These are phyloP conservation scores for Mesembryanthemum crystallinum DNA, from an alignment of 148 eudicot species.

Conservation along the genomic window DNA sequence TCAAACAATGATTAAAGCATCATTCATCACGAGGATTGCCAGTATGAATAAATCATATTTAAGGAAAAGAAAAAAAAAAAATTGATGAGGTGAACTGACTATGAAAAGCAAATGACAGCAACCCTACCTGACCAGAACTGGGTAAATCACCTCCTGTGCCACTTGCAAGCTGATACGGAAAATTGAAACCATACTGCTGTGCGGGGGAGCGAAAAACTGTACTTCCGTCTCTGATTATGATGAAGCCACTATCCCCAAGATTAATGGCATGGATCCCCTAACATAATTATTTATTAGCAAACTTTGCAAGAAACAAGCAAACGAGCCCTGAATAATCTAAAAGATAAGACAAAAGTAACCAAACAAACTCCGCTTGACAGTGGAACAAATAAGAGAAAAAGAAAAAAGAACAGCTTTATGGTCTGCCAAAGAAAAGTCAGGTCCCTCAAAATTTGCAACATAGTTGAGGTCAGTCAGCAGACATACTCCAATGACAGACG, in stretches of 20 bases:
- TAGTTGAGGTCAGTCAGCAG: background rate
- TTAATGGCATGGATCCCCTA: constrained; percentile 87
- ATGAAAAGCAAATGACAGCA: background rate
- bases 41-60: background rate
- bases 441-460: background rate
- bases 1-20: background rate
- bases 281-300: constrained; percentile 15
- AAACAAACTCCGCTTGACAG: background rate
- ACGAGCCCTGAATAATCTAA: background rate
- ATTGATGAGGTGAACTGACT: background rate
- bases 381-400: too few species aligned
- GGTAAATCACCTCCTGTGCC: constrained; percentile 60
- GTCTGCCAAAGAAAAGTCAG: background rate
- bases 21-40: background rate
- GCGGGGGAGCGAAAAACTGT: constrained; percentile 70
- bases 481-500: background rate
- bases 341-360: background rate
- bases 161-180: constrained; percentile 69
- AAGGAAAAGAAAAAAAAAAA: background rate
- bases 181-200: constrained; percentile 89
- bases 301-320: background rate
- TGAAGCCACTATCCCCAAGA: constrained; percentile 93
- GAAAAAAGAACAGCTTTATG: too few species aligned
- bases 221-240: constrained; percentile 70
- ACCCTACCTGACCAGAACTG: constrained; percentile 78